Evolutionary conservation across 371 early-diverging fungal genomes (phyloP), one percentile per base, ranked within the genome.

Genomic region (Apophysomyces trapeziformis): DNA sequence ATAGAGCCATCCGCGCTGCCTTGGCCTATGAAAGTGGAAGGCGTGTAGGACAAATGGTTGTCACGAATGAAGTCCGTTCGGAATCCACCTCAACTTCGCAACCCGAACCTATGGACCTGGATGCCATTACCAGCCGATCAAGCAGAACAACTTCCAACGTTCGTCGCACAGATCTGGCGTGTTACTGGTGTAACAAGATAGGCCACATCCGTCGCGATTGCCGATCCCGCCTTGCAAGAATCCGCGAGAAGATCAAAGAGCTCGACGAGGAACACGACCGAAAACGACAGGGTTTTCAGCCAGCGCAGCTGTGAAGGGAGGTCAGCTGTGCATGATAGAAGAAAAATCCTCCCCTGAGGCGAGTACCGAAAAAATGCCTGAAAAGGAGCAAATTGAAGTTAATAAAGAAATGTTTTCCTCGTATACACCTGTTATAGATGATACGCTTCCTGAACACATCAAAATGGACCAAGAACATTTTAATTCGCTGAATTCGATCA

Each of bases 11-110:
- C 4, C 54, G 26, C 1, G 14, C 38, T 26, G 54, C 63, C 11
- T 37, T 63, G 47, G 45, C 54, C 21, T 63, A 54, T 32, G 54
- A 63, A 0, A 63, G 63, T 16, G 18, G 18, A 14, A 36, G 26
- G 12, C 21, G 1, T 3, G 38, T 60, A 5, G 21, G 38, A 5
- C 21, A 57, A 7, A n/a, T 6, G 46, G 6, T 13, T 0, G 6
- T 16, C 13, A 7, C 14, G 6, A 45, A 6, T 13, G 13, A 5
- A 1, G 46, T n/a, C 12, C 13, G 1, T 16, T 45, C 16, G 46
- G 46, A 45, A 1, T 13, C 13, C 46, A n/a, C 0, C 0, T 45
- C 46, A 7, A 45, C 6, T 6, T 13, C 46, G 1, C 46, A 6
- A 7, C 38, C 38, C 7, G 38, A 32, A 11, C 63, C 63, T 4